Conservation (phyloP, 441 rosid genomes). For the Capsella rubella region DNA sequence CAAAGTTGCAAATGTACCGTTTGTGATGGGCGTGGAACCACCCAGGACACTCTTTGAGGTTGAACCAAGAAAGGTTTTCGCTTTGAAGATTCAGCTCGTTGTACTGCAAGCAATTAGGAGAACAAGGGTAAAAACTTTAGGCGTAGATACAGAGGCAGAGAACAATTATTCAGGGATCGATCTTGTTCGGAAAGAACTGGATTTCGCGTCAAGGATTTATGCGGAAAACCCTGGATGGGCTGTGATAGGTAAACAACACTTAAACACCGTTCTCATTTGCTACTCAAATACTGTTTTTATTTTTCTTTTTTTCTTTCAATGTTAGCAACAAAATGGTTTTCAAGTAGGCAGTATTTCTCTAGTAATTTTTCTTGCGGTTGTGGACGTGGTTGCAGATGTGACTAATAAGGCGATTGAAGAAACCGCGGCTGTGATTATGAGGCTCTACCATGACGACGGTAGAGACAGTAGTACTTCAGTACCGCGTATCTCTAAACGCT, state of each 20-base stretch:
- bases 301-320: not conserved
- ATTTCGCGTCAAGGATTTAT: slow-evolving; percentile 64
- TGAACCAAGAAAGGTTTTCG: slow-evolving; percentile 82
- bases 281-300: not conserved
- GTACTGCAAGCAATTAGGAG: slow-evolving; percentile 76
- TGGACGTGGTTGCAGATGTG: slow-evolving; percentile 62
- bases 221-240: slow-evolving; percentile 84
- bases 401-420: slow-evolving; percentile 93
- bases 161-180: slow-evolving; percentile 89
- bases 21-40: slow-evolving; percentile 80
- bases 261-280: not conserved
- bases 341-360: not conserved
- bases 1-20: slow-evolving; percentile 86
- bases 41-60: slow-evolving; percentile 72
- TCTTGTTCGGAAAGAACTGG: slow-evolving; percentile 71
- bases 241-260: slow-evolving; percentile 64
- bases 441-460: slow-evolving; percentile 82
- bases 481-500: slow-evolving; percentile 80
- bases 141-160: slow-evolving; percentile 57
- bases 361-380: not conserved
- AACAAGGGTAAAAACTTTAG: slow-evolving; percentile 79
- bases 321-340: not conserved
- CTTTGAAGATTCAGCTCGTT: slow-evolving; percentile 71
- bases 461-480: slow-evolving; percentile 59
- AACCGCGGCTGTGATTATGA: slow-evolving; percentile 79